Base-by-base conservation (phyloP, 2,329 filamentous ascomycete species). In the Trichoderma atrobrunneum region DNA sequence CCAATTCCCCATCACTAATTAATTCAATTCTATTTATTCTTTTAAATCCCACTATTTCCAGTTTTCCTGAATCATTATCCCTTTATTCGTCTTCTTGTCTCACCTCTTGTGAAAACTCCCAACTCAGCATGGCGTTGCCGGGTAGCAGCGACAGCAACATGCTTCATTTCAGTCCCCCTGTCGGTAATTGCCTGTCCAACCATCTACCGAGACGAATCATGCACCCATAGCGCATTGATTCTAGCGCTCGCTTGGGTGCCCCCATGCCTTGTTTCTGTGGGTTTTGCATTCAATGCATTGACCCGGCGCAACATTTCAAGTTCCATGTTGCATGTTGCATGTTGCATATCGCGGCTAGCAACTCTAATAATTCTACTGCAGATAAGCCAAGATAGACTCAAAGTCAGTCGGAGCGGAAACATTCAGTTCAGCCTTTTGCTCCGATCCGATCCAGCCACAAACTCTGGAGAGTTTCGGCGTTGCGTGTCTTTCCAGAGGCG, bases 171-270 rank as follows among this genome's bases (percentile, higher is more conserved):
- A 11, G 6, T 36, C 66, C 66, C 34, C 66, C 26, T 61, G 66
- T 69, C 66, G 36, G 56, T 61, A 69, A 69, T 69, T 69, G 66
- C 66, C 59, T 54, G 57, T 36, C 26, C 59, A 57, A 57, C 21
- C 43, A 70, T 56, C 24, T 70, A 64, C 68, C 68, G 68, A 70
- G 68, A 70, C 68, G 60, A 64, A 57, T 70, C 68, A 70, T 64
- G 68, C 60, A 56, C 59, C 59, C 59, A 56, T 70, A 48, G 56
- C 66, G 14, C 39, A 54, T 61, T 43, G 39, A 43, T 43, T 51
- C 16, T 69, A 69, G 56, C 66, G 66, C 66, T 69, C 66, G 65
- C 65, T 61, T 69, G 30, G 16, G 28, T 30, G 16, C 16, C 26
- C 61, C 61, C 26, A 28, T 48, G 43, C 28, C 62, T 12, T 65